Evolutionary conservation across 257 asterid species (phyloP), one percentile per base, ranked within the genome.

Genomic region (Striga asiatica): DNA sequence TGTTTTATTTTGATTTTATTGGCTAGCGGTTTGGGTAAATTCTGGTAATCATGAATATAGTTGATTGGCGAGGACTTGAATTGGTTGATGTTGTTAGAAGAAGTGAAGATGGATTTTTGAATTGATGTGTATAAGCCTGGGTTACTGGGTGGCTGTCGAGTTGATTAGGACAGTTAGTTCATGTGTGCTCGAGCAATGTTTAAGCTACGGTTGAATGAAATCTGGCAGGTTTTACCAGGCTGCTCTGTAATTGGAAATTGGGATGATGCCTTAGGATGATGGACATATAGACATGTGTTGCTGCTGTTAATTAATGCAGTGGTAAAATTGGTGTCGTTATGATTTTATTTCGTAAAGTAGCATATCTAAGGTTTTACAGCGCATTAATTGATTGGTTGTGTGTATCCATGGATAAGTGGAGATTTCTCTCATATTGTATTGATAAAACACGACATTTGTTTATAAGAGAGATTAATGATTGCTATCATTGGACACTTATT

Each of bases 131-230:
- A n/a, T n/a, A n/a, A 13, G 62, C 23, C 18, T 23, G 45, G 62
- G 39, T 68, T 60, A 2, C 46, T 48, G 45, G 25, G 6, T n/a
- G n/a, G n/a, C n/a, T n/a, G n/a, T n/a, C n/a, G 37, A 62, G 55
- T 62, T 62, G 63, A 32, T 55, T 22, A n/a, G 4, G 37, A 18
- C 54, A 53, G 56, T 49, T 7, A 29, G 2, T 41, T 24, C 0
- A 18, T 23, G 53, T 39, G 50, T 32, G 64, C 49, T 53, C 58
- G 65, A 57, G 39, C 11, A 34, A 23, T 24, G n/a, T n/a, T n/a
- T 3, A 38, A 45, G 14, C 23, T 2, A 48, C 6, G 6, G 18
- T 16, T 52, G 39, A 54, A 25, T 42, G 41, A 17, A 28, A 37
- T 24, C 50, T 10, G 38, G 60, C 13, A 29, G 21, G 8, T 31